Evolutionary conservation across 1,284 basidiomycete species (phyloP).

Genomic region (Rhodotorula sp.): DNA sequence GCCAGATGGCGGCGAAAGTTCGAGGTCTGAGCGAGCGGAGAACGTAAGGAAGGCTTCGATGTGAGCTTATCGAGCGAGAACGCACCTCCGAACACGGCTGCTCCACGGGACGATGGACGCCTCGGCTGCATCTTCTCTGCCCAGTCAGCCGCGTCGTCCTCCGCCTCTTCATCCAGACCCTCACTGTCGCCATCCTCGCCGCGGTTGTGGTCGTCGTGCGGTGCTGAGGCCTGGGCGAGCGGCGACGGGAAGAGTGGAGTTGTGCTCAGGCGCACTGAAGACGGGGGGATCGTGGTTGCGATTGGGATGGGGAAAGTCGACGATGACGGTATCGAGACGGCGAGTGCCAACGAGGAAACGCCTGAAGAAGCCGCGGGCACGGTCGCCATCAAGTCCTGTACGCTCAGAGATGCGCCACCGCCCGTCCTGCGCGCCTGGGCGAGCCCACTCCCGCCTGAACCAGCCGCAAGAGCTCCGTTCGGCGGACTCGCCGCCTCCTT

Average conservation of each 20-base stretch:
- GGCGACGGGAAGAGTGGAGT: constrained; percentile 39
- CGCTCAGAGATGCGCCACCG: background rate
- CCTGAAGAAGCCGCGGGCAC: background rate
- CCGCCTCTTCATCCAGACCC: constrained; percentile 30
- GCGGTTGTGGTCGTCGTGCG: constrained; percentile 30
- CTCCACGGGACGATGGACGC: background rate
- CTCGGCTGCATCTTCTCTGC: background rate
- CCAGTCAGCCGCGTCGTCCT: constrained; percentile 1
- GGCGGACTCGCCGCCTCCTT: background rate
- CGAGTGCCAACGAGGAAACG: background rate
- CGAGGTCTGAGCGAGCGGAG: constrained; percentile 23
- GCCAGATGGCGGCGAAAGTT: constrained; percentile 22
- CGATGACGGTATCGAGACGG: constrained; percentile 21
- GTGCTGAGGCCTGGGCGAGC: constrained; percentile 34
- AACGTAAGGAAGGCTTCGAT: background rate
- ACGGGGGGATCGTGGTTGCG: constrained; percentile 18
- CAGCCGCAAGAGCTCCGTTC: background rate
- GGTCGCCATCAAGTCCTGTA: constrained; percentile 10
- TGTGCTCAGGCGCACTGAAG: constrained; percentile 32
- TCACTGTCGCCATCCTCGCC: constrained; percentile 39
- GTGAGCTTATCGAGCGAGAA: background rate
- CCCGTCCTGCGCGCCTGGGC: background rate
- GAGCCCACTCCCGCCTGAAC: background rate
- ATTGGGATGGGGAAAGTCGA: constrained; percentile 31
- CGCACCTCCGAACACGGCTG: constrained; percentile 33